Conservation (phyloP, 2,329 filamentous ascomycete species). For the Sclerotiophoma versabilis region DNA sequence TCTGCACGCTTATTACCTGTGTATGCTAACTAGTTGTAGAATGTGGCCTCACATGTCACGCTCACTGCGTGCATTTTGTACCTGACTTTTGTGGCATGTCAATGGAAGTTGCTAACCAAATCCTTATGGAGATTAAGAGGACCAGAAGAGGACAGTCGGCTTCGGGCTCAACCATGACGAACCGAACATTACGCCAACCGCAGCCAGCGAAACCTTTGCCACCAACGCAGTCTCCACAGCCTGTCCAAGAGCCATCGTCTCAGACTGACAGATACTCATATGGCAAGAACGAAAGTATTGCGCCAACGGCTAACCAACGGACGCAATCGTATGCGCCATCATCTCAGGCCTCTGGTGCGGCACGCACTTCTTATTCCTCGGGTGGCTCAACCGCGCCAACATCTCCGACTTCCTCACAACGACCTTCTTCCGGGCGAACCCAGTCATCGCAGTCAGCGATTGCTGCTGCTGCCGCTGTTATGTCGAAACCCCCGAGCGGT, state of each 20-base stretch:
- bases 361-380: constrained; percentile 54
- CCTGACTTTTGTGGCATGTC: constrained; percentile 99
- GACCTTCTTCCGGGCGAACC: constrained; percentile 57
- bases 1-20: background rate
- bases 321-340: constrained; percentile 51
- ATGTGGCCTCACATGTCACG: constrained; percentile 90
- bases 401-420: constrained; percentile 54
- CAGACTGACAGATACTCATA: constrained; percentile 17
- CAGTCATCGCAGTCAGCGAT: constrained; percentile 55
- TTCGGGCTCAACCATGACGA: constrained; percentile 60
- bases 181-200: constrained; percentile 27
- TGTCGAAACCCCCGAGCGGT: constrained; percentile 45
- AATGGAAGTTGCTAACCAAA: constrained; percentile 95
- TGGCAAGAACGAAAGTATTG: constrained; percentile 27
- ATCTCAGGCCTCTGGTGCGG: constrained; percentile 55
- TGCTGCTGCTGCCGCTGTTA: constrained; percentile 57
- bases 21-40: constrained; percentile 61
- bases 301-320: constrained; percentile 48
- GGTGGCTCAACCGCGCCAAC: constrained; percentile 49
- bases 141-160: constrained; percentile 73
- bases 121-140: constrained; percentile 83
- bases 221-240: constrained; percentile 42
- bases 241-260: constrained; percentile 50
- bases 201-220: constrained; percentile 56
- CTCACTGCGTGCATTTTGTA: constrained; percentile 90